Percentiles rank a stretch among this genome's conserved stretches.
phyloP scores from a whole-genome alignment of 352 stramenopile species.

The Phytopythium boreale region DNA sequence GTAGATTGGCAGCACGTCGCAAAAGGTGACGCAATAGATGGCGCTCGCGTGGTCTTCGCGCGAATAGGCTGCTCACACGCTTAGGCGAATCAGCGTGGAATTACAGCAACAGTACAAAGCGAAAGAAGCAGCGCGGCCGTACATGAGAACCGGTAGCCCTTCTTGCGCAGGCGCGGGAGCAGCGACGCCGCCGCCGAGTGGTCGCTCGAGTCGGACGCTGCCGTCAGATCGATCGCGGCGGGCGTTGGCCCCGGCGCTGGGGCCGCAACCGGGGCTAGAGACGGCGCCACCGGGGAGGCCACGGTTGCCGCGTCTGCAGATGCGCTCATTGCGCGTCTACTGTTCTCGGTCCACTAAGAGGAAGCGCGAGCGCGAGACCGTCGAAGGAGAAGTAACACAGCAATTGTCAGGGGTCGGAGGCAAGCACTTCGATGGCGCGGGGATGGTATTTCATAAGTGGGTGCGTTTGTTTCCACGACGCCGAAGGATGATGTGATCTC shows the following conservation, averaged over 20 bases:
- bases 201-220: constrained; percentile 2
- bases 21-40: constrained; percentile 78
- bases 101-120: not conserved
- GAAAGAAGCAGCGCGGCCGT: constrained; percentile 4
- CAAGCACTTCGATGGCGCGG: too few species aligned
- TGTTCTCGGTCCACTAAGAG: too few species aligned
- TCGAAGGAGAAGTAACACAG: too few species aligned
- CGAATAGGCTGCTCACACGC: constrained; percentile 43
- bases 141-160: constrained; percentile 73
- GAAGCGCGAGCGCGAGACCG: too few species aligned
- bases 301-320: too few species aligned
- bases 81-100: not conserved
- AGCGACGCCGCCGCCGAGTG: constrained; percentile 20
- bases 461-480: too few species aligned
- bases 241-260: too few species aligned
- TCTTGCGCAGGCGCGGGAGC: constrained; percentile 49
- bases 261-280: too few species aligned
- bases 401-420: too few species aligned
- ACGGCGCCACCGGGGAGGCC: not conserved
- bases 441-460: too few species aligned
- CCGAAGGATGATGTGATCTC: too few species aligned
- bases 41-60: constrained; percentile 72
- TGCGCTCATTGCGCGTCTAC: too few species aligned
- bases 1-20: constrained; percentile 60
- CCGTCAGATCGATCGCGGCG: not conserved